These are phyloP conservation scores for Myxozyma lipomycoides DNA, from an alignment of 805 yeast genomes.

Conservation along the genomic window DNA sequence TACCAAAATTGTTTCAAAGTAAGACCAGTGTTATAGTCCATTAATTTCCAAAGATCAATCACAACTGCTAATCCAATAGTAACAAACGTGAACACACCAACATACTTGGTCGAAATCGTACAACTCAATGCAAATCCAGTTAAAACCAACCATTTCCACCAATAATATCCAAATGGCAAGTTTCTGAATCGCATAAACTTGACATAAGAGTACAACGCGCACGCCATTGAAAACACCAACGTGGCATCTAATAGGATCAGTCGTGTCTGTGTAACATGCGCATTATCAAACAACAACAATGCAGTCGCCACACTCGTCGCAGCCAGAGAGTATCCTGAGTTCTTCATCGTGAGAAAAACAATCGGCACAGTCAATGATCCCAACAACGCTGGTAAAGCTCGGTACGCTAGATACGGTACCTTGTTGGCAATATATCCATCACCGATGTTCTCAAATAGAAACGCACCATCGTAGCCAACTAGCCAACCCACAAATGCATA, in stretches of 20 bases:
- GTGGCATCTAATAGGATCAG: constrained; percentile 90
- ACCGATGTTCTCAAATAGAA: constrained; percentile 88
- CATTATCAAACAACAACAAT: constrained; percentile 79
- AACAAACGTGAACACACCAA: constrained; percentile 87
- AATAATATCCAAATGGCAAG: constrained; percentile 58
- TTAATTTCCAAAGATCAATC: constrained; percentile 81
- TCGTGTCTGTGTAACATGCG: constrained; percentile 86
- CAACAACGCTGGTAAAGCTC: constrained; percentile 72
- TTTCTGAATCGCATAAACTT: constrained; percentile 69
- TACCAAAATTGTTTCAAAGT: constrained; percentile 50
- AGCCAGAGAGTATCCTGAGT: constrained; percentile 71
- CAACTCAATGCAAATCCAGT: constrained; percentile 87
- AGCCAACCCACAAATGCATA: constrained; percentile 88
- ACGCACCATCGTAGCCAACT: constrained; percentile 85
- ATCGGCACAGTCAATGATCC: constrained; percentile 81
- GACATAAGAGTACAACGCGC: constrained; percentile 71
- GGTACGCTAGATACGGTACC: constrained; percentile 81
- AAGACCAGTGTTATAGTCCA: constrained; percentile 68
- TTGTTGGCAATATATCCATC: constrained; percentile 70
- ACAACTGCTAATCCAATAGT: constrained; percentile 84
- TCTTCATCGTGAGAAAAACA: constrained; percentile 79
- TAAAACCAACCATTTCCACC: constrained; percentile 84
- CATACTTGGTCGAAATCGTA: constrained; percentile 93
- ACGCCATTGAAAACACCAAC: constrained; percentile 75
- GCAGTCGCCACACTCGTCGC: constrained; percentile 74